Evolutionary conservation across 2,329 filamentous ascomycete genomes (phyloP).

Genomic region (Rutstroemia sp.): DNA sequence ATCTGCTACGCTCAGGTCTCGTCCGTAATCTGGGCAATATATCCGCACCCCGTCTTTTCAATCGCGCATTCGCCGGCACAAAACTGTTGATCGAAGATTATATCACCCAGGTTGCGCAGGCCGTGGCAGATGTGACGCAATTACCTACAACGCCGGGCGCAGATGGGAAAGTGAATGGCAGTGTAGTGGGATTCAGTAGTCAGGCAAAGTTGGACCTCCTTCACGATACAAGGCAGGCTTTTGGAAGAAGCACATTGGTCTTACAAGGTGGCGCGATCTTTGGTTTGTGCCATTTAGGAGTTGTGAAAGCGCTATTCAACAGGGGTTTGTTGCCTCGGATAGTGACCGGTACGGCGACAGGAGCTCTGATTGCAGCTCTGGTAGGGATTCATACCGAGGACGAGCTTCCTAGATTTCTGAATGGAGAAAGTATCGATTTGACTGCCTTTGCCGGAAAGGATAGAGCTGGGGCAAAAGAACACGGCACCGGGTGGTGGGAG

Average conservation of each 20-base stretch:
- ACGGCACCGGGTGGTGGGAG: conserved; percentile 34
- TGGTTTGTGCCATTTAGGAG: conserved; percentile 81
- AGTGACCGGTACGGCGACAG: conserved; percentile 84
- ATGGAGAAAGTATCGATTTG: conserved; percentile 74
- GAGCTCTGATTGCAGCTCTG: conserved; percentile 80
- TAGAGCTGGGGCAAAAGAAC: conserved; percentile 28
- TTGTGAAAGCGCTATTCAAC: conserved; percentile 79
- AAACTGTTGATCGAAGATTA: conserved; percentile 91
- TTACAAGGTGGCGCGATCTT: conserved; percentile 89
- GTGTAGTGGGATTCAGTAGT: conserved; percentile 33
- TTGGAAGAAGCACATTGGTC: conserved; percentile 78
- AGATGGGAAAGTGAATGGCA: conserved; percentile 32
- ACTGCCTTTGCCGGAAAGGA: conserved; percentile 57
- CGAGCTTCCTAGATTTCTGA: conserved; percentile 69
- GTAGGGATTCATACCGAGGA: conserved; percentile 83
- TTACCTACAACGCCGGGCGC: conserved; percentile 49
- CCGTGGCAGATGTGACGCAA: conserved; percentile 66
- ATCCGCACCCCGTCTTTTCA: conserved; percentile 72
- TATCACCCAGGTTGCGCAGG: conserved; percentile 73
- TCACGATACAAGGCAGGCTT: conserved; percentile 80
- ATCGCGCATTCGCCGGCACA: conserved; percentile 78
- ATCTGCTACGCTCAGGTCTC: conserved; percentile 69
- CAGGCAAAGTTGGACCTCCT: conserved; percentile 71
- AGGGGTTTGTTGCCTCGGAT: conserved; percentile 78
- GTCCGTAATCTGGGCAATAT: conserved; percentile 91